Conservation (phyloP, 2,329 filamentous ascomycete genomes). For the Pseudogymnoascus sp. region DNA sequence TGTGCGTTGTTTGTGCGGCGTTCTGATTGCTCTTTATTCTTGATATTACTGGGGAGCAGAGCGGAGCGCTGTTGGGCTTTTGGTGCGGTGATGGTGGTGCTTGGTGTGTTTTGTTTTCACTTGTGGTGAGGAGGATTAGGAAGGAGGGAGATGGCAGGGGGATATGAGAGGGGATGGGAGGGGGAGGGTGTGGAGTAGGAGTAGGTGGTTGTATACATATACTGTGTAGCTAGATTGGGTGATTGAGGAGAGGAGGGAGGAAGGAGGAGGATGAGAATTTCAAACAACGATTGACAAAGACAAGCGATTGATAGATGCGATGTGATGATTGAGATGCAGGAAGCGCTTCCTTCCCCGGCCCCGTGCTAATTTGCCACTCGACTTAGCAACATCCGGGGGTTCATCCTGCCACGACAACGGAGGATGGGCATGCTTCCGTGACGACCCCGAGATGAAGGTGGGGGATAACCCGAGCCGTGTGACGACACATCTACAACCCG, state of each 20-base stretch:
- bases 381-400: background rate
- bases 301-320: background rate
- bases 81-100: slow-evolving; percentile 3
- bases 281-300: background rate
- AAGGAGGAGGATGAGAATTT: background rate
- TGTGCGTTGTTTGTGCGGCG: slow-evolving; percentile 2
- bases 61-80: background rate
- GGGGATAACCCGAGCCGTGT: background rate
- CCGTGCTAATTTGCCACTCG: slow-evolving; percentile 3
- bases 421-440: background rate
- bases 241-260: background rate
- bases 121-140: background rate
- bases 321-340: background rate
- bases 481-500: background rate
- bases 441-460: background rate
- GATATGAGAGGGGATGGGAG: background rate
- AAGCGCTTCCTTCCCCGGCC: background rate
- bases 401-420: background rate
- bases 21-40: slow-evolving; percentile 1
- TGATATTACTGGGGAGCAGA: slow-evolving; percentile 1
- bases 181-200: background rate
- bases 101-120: slow-evolving; percentile 3
- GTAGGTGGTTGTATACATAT: slow-evolving; percentile 4
- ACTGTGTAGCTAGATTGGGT: slow-evolving; percentile 2
- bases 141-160: background rate